Base-by-base conservation (phyloP, 2,329 filamentous ascomycete genomes). In the Fusarium nematophilum region DNA sequence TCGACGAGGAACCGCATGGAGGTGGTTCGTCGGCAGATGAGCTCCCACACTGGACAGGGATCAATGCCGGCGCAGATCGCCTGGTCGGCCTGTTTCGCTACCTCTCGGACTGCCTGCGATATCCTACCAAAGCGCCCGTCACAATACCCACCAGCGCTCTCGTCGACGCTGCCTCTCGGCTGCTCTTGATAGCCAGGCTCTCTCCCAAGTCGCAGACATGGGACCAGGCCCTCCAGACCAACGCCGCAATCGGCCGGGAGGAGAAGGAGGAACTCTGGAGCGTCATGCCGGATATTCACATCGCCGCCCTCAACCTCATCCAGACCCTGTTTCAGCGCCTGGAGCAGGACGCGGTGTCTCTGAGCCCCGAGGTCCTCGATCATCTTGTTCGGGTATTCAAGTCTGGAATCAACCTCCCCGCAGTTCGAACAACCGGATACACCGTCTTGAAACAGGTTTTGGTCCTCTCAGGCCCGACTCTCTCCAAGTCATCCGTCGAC, bases 191-290 rank as follows among this genome's bases (percentile, higher is more conserved):
- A 37, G 79, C 81, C 73, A 83, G 72, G 62, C 86, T 73, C 73
- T 85, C 64, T 51, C 81, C 67, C 64, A 81, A 69, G 70, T 77
- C 73, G 57, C 81, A 80, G 55, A 75, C 73, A 15, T 78, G 77
- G 64, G 78, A 83, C 57, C 79, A 80, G 62, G 80, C 78, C 2
- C 75, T 86, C n/a, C 85, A 88, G 57, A 80, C 88, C 55, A 93
- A 93, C 65, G 81, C 87, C 7, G 89, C 91, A 59, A 86, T 95
- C 59, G 83, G 87, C 26, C 86, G 90, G 57, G 91, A 96, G 43
- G 94, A 97, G 75, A 89, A 89, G 57, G 92, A 96, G 47, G 86
- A 88, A 37, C 81, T 97, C 4, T 93, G 90, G 85, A 78, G 83
- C 39, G 80, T 86, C 14, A 81, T 97, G 9, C 91, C 93, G 5